A percentile compares a stretch with the other conserved stretches of the same genome.
These are phyloP conservation scores for Diaporthe citrichinensis DNA, from an alignment of 2,329 filamentous ascomycete species.

Conservation along the genomic window DNA sequence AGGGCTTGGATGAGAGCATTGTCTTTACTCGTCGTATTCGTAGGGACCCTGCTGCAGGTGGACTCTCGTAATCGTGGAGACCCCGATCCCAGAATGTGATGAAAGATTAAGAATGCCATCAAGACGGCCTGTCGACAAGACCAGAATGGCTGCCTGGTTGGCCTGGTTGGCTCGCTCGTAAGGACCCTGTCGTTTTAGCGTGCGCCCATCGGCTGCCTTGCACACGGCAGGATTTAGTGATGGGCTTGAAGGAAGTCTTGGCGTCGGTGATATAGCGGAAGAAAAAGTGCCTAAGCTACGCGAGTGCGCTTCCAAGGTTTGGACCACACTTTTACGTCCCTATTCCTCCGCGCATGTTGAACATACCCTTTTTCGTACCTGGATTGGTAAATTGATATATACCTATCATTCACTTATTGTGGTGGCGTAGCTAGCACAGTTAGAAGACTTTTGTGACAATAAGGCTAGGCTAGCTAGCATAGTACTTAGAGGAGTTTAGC, in stretches of 20 bases:
- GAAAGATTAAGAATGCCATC: neutral
- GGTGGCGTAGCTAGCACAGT: neutral
- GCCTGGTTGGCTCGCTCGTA: slow-evolving; percentile 6
- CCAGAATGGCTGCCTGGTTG: neutral
- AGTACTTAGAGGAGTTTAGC: neutral
- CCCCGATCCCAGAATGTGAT: too few relatives aligned
- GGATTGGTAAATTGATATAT: neutral
- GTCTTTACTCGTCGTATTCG: neutral
- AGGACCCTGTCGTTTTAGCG: slow-evolving; percentile 15
- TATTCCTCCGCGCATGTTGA: neutral
- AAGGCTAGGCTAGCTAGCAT: neutral
- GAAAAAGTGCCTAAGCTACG: neutral
- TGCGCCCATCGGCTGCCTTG: neutral
- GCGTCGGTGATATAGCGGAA: too few relatives aligned
- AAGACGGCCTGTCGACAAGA: neutral
- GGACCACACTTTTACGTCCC: neutral
- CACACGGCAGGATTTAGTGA: neutral
- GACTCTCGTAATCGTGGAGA: neutral
- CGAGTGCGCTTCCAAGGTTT: neutral
- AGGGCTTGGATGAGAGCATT: too few relatives aligned
- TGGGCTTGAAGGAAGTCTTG: too few relatives aligned
- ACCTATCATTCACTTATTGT: neutral
- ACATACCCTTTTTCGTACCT: neutral
- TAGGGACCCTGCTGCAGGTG: slow-evolving; percentile 6
- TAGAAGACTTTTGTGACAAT: neutral